These are phyloP conservation scores for Kluyveromyces dobzhanskii DNA, from an alignment of 805 yeast species.

Conservation along the genomic window DNA sequence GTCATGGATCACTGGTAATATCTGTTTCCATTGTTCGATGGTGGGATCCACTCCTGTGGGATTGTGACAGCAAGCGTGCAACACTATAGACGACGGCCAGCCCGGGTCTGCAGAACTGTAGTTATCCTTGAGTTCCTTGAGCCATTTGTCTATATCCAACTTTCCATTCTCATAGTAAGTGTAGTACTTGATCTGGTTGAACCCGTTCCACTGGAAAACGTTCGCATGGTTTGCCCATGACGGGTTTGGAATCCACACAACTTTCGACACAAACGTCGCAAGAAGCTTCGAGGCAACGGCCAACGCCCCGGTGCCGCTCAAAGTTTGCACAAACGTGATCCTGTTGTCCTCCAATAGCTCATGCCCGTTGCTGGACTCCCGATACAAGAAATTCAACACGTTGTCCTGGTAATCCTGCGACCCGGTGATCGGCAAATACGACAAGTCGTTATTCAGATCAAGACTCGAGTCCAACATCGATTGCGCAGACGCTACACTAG, in stretches of 20 bases:
- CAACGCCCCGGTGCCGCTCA: conserved; percentile 93
- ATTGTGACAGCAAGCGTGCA: conserved; percentile 95
- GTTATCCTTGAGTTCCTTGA: conserved; percentile 47
- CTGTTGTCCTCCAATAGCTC: conserved; percentile 50
- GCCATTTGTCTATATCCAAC: conserved; percentile 57
- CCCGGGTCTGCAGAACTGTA: conserved; percentile 43
- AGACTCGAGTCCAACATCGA: conserved; percentile 32
- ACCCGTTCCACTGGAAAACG: conserved; percentile 67
- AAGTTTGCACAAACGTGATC: conserved; percentile 77
- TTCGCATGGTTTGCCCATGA: conserved; percentile 94
- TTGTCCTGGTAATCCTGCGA: conserved; percentile 54
- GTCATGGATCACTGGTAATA: conserved; percentile 51
- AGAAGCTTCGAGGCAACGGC: conserved; percentile 78
- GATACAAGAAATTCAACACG: conserved; percentile 66
- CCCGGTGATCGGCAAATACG: conserved; percentile 63
- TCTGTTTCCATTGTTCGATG: conserved; percentile 68
- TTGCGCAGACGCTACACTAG: conserved; percentile 25
- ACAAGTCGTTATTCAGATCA: conserved; percentile 56
- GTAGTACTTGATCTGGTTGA: conserved; percentile 47
- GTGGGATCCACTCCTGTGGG: conserved; percentile 95
- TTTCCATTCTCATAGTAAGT: conserved; percentile 67
- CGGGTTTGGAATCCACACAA: conserved; percentile 70
- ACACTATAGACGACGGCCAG: conserved; percentile 38
- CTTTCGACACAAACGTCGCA: conserved; percentile 35
- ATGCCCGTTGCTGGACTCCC: conserved; percentile 51